These are phyloP conservation scores for Thelephora ganbajun DNA, from an alignment of 768 basidiomycete genomes.

Conservation along the genomic window DNA sequence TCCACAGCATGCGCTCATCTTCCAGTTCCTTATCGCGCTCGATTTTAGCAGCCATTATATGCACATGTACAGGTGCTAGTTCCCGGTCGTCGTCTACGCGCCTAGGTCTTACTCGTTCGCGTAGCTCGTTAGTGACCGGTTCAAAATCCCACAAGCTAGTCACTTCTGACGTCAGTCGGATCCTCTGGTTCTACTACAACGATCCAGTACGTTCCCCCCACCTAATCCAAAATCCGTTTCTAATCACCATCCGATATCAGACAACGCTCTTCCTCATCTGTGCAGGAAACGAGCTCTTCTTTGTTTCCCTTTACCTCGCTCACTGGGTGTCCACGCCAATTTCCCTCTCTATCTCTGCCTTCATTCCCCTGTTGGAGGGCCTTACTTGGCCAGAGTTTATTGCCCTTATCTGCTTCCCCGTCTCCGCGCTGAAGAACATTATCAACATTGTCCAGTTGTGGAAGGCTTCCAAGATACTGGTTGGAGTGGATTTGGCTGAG, in stretches of 20 bases:
- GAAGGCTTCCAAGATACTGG: constrained; percentile 93
- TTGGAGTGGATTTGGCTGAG: constrained; percentile 86
- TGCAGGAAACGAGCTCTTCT: constrained; percentile 92
- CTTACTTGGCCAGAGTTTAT: constrained; percentile 70
- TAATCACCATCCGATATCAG: constrained; percentile 23
- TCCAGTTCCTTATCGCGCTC: constrained; percentile 92
- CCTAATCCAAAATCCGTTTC: neutral
- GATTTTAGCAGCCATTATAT: constrained; percentile 99
- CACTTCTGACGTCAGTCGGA: constrained; percentile 82
- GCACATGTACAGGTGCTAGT: constrained; percentile 86
- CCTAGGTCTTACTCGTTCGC: neutral
- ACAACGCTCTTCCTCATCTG: constrained; percentile 84
- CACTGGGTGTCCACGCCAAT: constrained; percentile 71
- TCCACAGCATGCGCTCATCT: constrained; percentile 68
- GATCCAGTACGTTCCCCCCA: constrained; percentile 50
- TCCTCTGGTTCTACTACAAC: constrained; percentile 89
- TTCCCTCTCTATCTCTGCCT: constrained; percentile 23
- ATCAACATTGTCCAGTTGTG: constrained; percentile 95
- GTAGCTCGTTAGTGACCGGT: constrained; percentile 88
- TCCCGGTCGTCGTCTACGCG: neutral
- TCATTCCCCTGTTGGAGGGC: constrained; percentile 16
- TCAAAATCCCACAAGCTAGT: constrained; percentile 88
- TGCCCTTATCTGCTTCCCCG: constrained; percentile 44
- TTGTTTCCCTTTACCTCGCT: constrained; percentile 88
- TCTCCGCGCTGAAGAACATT: constrained; percentile 75